Conservation (phyloP, 73 alveolate genomes). For the Uronychia setigera region DNA sequence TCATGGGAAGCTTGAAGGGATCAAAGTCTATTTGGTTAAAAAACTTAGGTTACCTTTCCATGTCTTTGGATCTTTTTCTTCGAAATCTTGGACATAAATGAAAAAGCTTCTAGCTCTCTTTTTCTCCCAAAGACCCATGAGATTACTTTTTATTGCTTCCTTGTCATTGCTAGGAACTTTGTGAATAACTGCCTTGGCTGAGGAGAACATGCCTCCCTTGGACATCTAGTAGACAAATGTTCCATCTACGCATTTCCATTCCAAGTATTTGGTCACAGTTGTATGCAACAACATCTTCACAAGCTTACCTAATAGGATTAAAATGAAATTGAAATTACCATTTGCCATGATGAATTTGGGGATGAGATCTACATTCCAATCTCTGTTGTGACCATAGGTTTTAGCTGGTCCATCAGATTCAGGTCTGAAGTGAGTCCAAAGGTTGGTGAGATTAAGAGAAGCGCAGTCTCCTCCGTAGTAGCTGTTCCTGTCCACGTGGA, state of each 20-base stretch:
- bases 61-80: constrained; percentile 78
- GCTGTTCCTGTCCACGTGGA: constrained; percentile 95
- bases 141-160: constrained; percentile 95
- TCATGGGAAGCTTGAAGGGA: constrained; percentile 71
- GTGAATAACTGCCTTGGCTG: constrained; percentile 81
- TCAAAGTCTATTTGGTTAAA: constrained; percentile 27
- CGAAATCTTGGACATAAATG: constrained; percentile 87
- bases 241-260: constrained; percentile 91
- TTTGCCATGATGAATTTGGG: constrained; percentile 99
- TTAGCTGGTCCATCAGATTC: constrained; percentile 85
- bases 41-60: constrained; percentile 35
- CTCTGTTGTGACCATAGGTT: constrained; percentile 89
- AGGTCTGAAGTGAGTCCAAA: constrained; percentile 91
- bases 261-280: constrained; percentile 84
- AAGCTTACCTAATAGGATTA: constrained; percentile 30
- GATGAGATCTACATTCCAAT: constrained; percentile 97
- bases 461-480: constrained; percentile 98
- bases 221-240: constrained; percentile 86
- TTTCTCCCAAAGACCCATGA: constrained; percentile 99
- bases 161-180: constrained; percentile 97
- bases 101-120: constrained; percentile 97
- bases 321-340: constrained; percentile 67
- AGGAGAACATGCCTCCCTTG: constrained; percentile 83
- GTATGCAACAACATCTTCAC: constrained; percentile 95
- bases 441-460: constrained; percentile 95